A percentile compares a stretch with the other conserved stretches of the same genome.
Conservation (phyloP, 1,139 yeast genomes). For the Hansenula sp. region DNA sequence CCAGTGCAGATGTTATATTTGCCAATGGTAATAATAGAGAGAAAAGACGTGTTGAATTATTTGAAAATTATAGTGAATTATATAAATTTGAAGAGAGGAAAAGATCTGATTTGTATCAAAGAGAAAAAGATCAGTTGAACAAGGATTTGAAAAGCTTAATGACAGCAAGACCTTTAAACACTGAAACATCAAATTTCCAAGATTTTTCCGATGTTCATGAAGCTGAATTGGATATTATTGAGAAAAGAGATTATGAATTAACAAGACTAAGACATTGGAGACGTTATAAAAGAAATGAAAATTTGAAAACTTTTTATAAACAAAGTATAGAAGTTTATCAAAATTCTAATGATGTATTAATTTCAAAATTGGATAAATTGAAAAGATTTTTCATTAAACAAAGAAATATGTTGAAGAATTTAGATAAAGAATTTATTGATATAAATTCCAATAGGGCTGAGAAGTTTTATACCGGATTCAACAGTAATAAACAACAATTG, state of each 20-base stretch:
- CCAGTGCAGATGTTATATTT: conserved; percentile 18
- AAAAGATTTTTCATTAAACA: conserved; percentile 29
- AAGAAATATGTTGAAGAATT: conserved; percentile 17
- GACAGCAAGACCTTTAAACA: conserved; percentile 6
- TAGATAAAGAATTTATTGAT: conserved; percentile 23
- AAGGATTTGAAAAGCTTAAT: not conserved
- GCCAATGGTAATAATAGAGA: conserved; percentile 25
- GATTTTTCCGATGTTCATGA: conserved; percentile 8
- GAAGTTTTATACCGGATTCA: conserved; percentile 18
- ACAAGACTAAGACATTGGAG: conserved; percentile 22
- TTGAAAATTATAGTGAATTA: conserved; percentile 16
- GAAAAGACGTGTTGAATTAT: conserved; percentile 20
- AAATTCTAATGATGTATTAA: conserved; percentile 23
- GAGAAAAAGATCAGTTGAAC: conserved; percentile 2
- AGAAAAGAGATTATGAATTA: conserved; percentile 28
- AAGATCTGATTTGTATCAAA: conserved; percentile 7
- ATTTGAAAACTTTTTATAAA: conserved; percentile 21
- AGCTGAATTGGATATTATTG: conserved; percentile 24
- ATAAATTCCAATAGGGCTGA: conserved; percentile 20
- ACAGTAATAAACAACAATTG: too few species aligned
- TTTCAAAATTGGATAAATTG: conserved; percentile 26
- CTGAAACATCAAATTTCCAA: conserved; percentile 4
- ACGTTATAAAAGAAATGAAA: conserved; percentile 22
- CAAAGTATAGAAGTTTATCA: conserved; percentile 24
- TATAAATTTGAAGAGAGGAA: conserved; percentile 14